A percentile compares a stretch with the other conserved stretches of the same genome.
Conservation (phyloP, 352 stramenopile genomes). For the Nothophytophthora sp. region DNA sequence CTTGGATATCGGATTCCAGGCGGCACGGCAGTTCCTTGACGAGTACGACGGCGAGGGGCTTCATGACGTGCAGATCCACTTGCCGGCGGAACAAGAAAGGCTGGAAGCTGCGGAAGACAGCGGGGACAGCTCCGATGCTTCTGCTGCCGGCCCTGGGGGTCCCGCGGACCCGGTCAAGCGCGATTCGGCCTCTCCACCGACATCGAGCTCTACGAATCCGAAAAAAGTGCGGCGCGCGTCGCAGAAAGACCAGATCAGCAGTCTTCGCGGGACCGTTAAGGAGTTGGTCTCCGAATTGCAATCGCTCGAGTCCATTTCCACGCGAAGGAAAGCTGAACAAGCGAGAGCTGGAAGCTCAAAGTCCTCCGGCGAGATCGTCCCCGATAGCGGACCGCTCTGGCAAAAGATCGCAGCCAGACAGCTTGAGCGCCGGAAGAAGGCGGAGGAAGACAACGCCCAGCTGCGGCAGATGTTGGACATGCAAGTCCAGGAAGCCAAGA, state of each 20-base stretch:
- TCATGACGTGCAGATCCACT: neutral
- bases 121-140: slow-evolving; percentile 3
- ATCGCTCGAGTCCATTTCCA: slow-evolving; percentile 1
- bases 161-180: neutral
- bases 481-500: slow-evolving; percentile 13
- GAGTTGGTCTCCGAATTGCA: slow-evolving; percentile 5
- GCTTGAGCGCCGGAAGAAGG: neutral
- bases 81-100: too few species aligned
- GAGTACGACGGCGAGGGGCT: neutral
- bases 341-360: neutral
- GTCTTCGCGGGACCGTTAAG: slow-evolving; percentile 1
- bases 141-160: slow-evolving; percentile 1
- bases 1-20: slow-evolving; percentile 4
- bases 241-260: slow-evolving; percentile 12
- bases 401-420: slow-evolving; percentile 17
- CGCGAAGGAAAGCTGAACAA: neutral
- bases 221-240: slow-evolving; percentile 5
- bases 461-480: slow-evolving; percentile 7
- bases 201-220: neutral
- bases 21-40: slow-evolving; percentile 9
- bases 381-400: slow-evolving; percentile 11
- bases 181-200: neutral
- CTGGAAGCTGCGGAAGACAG: neutral
- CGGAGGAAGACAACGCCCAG: slow-evolving; percentile 8
- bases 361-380: neutral